Evolutionary conservation across 1,139 yeast species (phyloP).

Genomic region (Hanseniaspora gamundiae): DNA sequence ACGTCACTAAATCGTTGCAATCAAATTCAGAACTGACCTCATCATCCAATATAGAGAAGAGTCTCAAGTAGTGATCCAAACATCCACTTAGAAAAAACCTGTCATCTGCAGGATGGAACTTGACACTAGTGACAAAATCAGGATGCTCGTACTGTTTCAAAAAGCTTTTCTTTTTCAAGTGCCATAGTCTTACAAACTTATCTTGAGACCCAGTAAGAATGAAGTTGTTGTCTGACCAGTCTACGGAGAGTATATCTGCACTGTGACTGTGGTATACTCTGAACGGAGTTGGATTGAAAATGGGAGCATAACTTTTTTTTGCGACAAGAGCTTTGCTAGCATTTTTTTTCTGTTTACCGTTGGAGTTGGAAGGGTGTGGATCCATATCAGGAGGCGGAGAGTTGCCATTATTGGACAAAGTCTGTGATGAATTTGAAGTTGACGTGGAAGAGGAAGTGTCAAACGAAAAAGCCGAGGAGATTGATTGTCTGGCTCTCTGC

Average conservation of each 20-base stretch:
- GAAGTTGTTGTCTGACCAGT: slow-evolving; percentile 82
- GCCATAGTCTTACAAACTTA: slow-evolving; percentile 76
- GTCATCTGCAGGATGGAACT: slow-evolving; percentile 80
- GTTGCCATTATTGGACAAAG: too few relatives aligned
- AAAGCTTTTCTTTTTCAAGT: slow-evolving; percentile 52
- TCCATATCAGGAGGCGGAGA: too few relatives aligned
- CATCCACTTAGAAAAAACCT: slow-evolving; percentile 79
- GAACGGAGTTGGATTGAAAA: slow-evolving; percentile 61
- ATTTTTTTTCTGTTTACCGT: not conserved
- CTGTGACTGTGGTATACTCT: slow-evolving; percentile 56
- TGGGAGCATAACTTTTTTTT: slow-evolving; percentile 46
- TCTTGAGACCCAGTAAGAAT: slow-evolving; percentile 78
- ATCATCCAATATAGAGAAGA: slow-evolving; percentile 79
- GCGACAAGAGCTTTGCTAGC: slow-evolving; percentile 6
- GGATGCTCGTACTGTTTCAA: slow-evolving; percentile 58
- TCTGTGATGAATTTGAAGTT: too few relatives aligned
- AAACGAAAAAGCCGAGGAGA: not conserved
- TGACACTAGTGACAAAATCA: slow-evolving; percentile 74
- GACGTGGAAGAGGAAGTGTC: too few relatives aligned
- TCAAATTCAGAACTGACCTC: slow-evolving; percentile 30
- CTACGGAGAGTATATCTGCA: slow-evolving; percentile 56
- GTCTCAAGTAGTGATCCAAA: slow-evolving; percentile 60
- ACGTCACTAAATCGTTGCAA: slow-evolving; percentile 22
- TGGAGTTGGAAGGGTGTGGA: not conserved
- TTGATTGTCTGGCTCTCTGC: not conserved